Percentiles rank a stretch among this genome's conserved stretches.
Evolutionary conservation across 495 filamentous ascomycete species (phyloP).

Genomic region (Neurospora sp.): DNA sequence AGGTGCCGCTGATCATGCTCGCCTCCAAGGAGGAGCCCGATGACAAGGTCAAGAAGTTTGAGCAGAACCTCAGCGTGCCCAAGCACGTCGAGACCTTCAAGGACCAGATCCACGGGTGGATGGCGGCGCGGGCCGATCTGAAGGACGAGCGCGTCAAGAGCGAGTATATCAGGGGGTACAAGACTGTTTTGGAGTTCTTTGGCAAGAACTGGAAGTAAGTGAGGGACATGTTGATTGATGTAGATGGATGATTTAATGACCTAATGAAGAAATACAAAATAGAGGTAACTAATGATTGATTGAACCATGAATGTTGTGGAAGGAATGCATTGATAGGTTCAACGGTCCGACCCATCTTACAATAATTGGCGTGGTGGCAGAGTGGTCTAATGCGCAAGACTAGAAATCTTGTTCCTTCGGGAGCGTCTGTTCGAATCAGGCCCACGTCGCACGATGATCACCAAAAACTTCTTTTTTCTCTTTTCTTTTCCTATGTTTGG

Average conservation of each 20-base stretch:
- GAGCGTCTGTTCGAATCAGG: neutral
- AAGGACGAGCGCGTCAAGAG: slow-evolving; percentile 54
- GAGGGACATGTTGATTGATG: neutral
- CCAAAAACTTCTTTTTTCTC: neutral
- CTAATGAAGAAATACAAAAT: neutral
- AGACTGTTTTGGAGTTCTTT: slow-evolving; percentile 64
- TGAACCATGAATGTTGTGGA: neutral
- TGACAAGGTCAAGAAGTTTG: slow-evolving; percentile 62
- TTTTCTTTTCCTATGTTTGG: neutral
- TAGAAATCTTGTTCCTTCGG: too few relatives aligned
- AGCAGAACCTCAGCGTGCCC: slow-evolving; percentile 51
- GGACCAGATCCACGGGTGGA: slow-evolving; percentile 84
- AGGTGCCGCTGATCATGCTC: slow-evolving; percentile 53
- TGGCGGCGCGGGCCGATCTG: slow-evolving; percentile 69
- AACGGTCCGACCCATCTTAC: rapidly evolving
- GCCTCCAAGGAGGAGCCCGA: slow-evolving; percentile 57
- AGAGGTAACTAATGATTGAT: neutral
- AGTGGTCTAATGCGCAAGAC: neutral
- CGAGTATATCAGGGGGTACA: slow-evolving; percentile 76
- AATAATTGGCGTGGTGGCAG: neutral
- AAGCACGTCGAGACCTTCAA: slow-evolving; percentile 72
- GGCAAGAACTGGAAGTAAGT: slow-evolving; percentile 45
- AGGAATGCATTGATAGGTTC: neutral
- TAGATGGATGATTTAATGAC: neutral
- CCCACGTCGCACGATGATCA: neutral